These are phyloP conservation scores for Pleurostoma richardsiae DNA, from an alignment of 2,329 filamentous ascomycete genomes.

Conservation along the genomic window DNA sequence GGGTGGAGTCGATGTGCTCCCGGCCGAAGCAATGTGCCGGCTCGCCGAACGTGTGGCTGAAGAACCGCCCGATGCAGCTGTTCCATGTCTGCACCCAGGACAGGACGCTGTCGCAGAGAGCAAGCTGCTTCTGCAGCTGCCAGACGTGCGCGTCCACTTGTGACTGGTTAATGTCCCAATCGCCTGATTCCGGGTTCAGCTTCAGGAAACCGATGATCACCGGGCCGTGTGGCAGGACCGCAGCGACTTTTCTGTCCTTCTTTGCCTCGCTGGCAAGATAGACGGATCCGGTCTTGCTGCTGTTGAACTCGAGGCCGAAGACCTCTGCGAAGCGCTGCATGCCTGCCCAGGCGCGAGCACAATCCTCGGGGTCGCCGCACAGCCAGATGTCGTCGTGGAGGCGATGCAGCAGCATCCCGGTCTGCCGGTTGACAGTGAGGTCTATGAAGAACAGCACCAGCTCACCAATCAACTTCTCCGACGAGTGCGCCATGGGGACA, in stretches of 20 bases:
- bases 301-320: constrained; percentile 36
- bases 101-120: constrained; percentile 38
- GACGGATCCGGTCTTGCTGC: constrained; percentile 32
- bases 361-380: constrained; percentile 31
- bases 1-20: constrained; percentile 35
- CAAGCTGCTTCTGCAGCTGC: constrained; percentile 51
- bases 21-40: constrained; percentile 37
- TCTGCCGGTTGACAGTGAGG: constrained; percentile 34
- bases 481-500: constrained; percentile 36
- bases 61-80: constrained; percentile 38
- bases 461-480: constrained; percentile 41
- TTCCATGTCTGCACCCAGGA: constrained; percentile 39
- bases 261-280: constrained; percentile 19
- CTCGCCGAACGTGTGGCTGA: constrained; percentile 39
- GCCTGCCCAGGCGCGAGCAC: constrained; percentile 34
- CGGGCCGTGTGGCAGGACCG: constrained; percentile 40
- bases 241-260: constrained; percentile 13
- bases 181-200: constrained; percentile 37
- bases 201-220: constrained; percentile 52
- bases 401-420: constrained; percentile 36
- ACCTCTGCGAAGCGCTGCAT: constrained; percentile 34
- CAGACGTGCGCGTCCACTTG: constrained; percentile 48
- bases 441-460: constrained; percentile 41
- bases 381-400: constrained; percentile 46
- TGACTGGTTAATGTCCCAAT: constrained; percentile 48